Evolutionary conservation across 2,329 filamentous ascomycete species (phyloP), one percentile per base, ranked within the genome.

Genomic region (Pyricularia grisea): DNA sequence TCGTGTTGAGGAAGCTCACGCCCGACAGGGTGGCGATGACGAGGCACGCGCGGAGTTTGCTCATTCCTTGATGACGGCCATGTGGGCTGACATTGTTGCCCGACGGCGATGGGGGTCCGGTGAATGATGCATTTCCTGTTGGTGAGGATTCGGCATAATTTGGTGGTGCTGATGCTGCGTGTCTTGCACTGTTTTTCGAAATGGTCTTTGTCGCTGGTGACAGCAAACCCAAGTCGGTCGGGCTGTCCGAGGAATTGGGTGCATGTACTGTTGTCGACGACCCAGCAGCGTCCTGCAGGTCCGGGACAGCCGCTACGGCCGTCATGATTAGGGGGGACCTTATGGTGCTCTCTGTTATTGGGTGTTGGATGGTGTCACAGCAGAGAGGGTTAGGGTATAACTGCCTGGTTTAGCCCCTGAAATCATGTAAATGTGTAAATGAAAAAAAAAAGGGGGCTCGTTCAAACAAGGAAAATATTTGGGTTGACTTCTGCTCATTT

Each of bases 1-100:
- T 50, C 10, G 66, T 50, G 66, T 67, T 23, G 36, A 50, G 42
- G 33, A 58, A 67, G 23, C n/a, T 67, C 2, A 67, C 27, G 36
- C 66, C 66, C 20, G 42, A 30, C 6, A 67, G 66, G 42, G 42
- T 50, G 9, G 42, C 66, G 66, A 67, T 50, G 66, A 67, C 33
- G 25, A 58, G 33, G 28, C 30, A 33, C 7, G 31, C 65, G 23
- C 30, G 23, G 28, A 66, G 20, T n/a, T 66, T 66, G 28, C 60
- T 28, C 60, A 63, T 63, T 4, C 25, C 60, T 12, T 63, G 60
- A 28, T 23, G 60, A 14, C 60, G 60, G 25, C 60, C 60, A 28
- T 63, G 60, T 4, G 60, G 23, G 60, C 60, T 63, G 60, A 63
- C 23, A 17, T 28, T 63, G 27, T 28, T 23, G 60, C 42, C 42